phyloP scores from a whole-genome alignment of 1,284 basidiomycete genomes.

The Trichosporon faecale region DNA sequence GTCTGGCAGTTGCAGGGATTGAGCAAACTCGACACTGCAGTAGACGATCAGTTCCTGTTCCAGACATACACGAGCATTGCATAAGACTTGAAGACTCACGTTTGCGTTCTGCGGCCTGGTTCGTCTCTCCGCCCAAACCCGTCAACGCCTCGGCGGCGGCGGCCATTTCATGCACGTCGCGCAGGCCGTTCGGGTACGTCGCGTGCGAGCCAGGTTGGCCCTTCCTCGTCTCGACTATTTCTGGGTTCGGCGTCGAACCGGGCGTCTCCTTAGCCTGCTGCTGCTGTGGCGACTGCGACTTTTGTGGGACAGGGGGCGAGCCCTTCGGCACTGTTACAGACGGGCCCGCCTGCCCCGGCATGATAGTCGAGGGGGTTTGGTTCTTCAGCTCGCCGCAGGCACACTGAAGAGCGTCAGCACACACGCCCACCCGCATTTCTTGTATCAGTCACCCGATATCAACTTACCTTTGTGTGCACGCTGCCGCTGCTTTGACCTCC shows the following conservation, averaged over 20 bases:
- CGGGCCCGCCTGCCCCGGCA: slow-evolving; percentile 6
- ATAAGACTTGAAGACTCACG: slow-evolving; percentile 29
- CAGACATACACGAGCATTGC: slow-evolving; percentile 35
- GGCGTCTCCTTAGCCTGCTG: not conserved
- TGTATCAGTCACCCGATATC: not conserved
- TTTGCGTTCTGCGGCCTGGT: slow-evolving; percentile 35
- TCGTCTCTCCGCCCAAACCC: slow-evolving; percentile 30
- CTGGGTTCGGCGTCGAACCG: not conserved
- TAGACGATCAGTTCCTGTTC: slow-evolving; percentile 48
- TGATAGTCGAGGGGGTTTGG: slow-evolving; percentile 19
- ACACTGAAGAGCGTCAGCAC: slow-evolving; percentile 35
- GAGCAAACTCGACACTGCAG: slow-evolving; percentile 39
- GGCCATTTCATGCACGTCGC: slow-evolving; percentile 51
- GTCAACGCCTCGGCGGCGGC: slow-evolving; percentile 48
- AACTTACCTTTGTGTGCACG: slow-evolving; percentile 46
- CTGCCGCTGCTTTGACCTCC: slow-evolving; percentile 42
- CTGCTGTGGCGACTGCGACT: slow-evolving; percentile 2
- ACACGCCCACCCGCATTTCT: not conserved
- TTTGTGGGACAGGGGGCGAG: not conserved
- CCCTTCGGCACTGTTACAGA: slow-evolving; percentile 53
- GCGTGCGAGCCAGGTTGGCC: slow-evolving; percentile 44
- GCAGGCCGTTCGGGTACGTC: slow-evolving; percentile 51
- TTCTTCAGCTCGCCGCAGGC: slow-evolving; percentile 38
- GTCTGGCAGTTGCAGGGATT: slow-evolving; percentile 54
- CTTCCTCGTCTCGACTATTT: slow-evolving; percentile 38